Evolutionary conservation across 140 eudicot species (phyloP), one percentile per base, ranked within the genome.

Genomic region (Ambrosia hybrid): DNA sequence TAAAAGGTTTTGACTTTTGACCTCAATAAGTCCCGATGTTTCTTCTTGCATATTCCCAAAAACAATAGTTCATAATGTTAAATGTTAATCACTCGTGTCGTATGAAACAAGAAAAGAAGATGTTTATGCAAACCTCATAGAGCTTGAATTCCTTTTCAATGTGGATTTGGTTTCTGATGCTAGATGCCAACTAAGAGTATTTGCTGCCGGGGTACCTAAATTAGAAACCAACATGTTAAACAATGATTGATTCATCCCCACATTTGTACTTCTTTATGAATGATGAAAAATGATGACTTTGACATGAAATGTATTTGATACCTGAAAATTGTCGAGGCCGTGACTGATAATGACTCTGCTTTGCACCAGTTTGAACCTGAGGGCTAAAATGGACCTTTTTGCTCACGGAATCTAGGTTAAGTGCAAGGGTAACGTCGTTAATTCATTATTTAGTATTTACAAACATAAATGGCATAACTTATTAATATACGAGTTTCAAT

Each of bases 371-470:
- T 76, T 82, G 88, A n/a, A 84, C 71, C 51, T 78, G 84, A 46
- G 99, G 97, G 73, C 86, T 88, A 79, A 90, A 94, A 77, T 88
- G 97, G 37, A 94, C 99, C 87, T 88, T 94, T 85, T 94, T 94
- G 88, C 83, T 86, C 79, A 85, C 85, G 37, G 96, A 73, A 81
- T 88, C 99, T 94, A 76, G 76, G 73, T 65, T 67, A 68, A 46
- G 68, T 9, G 51, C 61, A 58, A 34, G 12, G 45, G 37, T 8
- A 39, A 53, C 48, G 43, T 49, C 4, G 15, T 63, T 51, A 33
- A 57, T 3, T 38, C 52, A 15, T 64, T n/a, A n/a, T n/a, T n/a
- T n/a, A n/a, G n/a, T 14, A 64, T 37, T n/a, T 37, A 63, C 26
- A n/a, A 37, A 12, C 46, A 39, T 39, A 39, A 39, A 39, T 7